Evolutionary conservation across 495 filamentous ascomycete species (phyloP).

Genomic region (Aspergillus egyptiacus): DNA sequence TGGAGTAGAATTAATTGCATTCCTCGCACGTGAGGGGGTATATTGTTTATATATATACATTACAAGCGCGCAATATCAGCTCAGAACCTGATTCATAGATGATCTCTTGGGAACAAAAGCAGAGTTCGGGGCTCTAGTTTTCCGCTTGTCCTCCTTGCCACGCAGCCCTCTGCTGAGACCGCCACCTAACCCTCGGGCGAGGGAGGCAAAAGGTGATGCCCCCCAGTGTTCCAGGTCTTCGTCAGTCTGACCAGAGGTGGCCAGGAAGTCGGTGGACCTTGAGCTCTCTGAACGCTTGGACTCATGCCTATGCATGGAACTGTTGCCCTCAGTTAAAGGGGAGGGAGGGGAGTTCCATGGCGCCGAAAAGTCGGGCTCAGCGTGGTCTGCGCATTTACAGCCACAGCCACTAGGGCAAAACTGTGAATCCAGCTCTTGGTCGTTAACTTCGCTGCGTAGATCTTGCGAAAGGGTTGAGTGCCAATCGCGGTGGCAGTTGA

Average conservation of each 20-base stretch:
- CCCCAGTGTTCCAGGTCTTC: constrained; percentile 40
- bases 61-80: neutral
- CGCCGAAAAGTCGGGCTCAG: constrained; percentile 26
- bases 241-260: constrained; percentile 23
- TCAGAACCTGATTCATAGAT: constrained; percentile 24
- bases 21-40: neutral
- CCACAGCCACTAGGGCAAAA: constrained; percentile 46
- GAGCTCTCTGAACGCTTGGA: constrained; percentile 11
- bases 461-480: constrained; percentile 23
- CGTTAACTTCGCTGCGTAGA: neutral
- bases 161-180: constrained; percentile 38
- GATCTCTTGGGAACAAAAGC: constrained; percentile 21
- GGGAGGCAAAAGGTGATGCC: constrained; percentile 40
- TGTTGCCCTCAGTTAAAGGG: constrained; percentile 22
- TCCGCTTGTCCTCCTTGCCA: constrained; percentile 26
- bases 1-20: neutral
- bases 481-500: constrained; percentile 41
- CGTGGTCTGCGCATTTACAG: constrained; percentile 44
- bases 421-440: constrained; percentile 17
- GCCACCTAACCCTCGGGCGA: constrained; percentile 41
- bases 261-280: constrained; percentile 4
- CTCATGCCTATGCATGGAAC: constrained; percentile 20
- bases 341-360: constrained; percentile 19
- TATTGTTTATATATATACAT: constrained; percentile 1
- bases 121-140: constrained; percentile 11